Conservation (phyloP, 495 filamentous ascomycete genomes). For the Podospora pseudocomata region DNA sequence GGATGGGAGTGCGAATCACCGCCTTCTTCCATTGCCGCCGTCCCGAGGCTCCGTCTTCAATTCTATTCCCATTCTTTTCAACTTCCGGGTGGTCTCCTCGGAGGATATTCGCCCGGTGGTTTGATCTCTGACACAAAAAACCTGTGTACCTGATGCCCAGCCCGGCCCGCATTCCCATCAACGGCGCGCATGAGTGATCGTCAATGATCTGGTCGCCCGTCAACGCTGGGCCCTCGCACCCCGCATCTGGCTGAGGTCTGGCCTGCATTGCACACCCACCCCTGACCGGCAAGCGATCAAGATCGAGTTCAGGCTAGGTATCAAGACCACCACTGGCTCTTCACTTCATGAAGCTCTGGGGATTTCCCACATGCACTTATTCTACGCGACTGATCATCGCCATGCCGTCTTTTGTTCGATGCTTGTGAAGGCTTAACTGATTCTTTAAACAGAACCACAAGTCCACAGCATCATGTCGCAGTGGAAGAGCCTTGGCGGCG, state of each 20-base stretch:
- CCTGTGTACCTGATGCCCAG: neutral
- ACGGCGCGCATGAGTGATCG: constrained; percentile 17
- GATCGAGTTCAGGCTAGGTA: neutral
- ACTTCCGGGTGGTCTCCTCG: neutral
- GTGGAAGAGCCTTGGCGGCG: neutral
- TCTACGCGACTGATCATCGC: constrained; percentile 30
- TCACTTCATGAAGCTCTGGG: constrained; percentile 19
- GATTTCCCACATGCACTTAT: constrained; percentile 13
- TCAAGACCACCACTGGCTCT: neutral
- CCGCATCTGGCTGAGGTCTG: neutral
- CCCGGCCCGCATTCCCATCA: constrained; percentile 4
- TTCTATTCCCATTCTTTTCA: neutral
- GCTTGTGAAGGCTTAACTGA: neutral
- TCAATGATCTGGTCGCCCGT: constrained; percentile 2
- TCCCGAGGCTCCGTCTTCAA: neutral
- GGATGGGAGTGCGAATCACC: neutral
- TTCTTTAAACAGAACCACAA: neutral
- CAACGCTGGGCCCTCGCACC: neutral
- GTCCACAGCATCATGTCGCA: neutral
- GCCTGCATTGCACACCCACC: neutral
- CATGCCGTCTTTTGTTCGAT: constrained; percentile 17
- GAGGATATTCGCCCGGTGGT: constrained; percentile 6
- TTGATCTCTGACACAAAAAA: constrained; percentile 15
- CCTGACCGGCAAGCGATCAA: neutral
- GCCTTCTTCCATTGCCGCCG: neutral